These are phyloP conservation scores for Rhizopogon rudus DNA, from an alignment of 768 basidiomycete species.

Conservation along the genomic window DNA sequence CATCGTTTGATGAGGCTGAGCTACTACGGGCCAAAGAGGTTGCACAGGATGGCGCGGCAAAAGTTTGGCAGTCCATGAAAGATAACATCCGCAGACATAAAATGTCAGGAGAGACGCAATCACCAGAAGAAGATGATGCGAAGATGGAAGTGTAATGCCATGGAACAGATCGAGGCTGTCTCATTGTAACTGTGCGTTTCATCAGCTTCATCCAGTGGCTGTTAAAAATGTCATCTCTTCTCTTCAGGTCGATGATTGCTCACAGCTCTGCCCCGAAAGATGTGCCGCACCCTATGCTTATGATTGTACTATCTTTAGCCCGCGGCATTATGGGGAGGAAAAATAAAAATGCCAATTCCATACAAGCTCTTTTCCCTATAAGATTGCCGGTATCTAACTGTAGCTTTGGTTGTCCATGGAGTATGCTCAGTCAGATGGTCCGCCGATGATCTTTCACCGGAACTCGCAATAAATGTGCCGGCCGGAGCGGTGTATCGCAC, in stretches of 20 bases:
- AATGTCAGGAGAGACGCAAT: constrained; percentile 16
- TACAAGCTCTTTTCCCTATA: background rate
- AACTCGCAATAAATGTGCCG: background rate
- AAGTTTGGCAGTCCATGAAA: constrained; percentile 47
- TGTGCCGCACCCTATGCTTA: background rate
- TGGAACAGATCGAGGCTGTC: background rate
- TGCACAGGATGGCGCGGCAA: constrained; percentile 40
- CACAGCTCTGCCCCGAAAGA: too few relatives aligned
- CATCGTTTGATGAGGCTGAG: constrained; percentile 33
- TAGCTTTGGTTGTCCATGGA: background rate
- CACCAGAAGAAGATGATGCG: constrained; percentile 27
- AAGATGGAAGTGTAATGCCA: constrained; percentile 35
- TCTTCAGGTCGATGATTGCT: background rate
- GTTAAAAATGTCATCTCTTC: background rate
- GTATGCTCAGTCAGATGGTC: background rate
- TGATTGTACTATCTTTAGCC: background rate
- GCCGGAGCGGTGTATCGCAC: background rate
- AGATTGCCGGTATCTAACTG: background rate
- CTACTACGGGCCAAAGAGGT: constrained; percentile 43
- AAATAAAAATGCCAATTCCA: background rate
- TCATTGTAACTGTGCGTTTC: background rate
- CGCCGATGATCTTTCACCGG: background rate
- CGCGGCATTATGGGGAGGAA: background rate
- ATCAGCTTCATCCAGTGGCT: background rate
- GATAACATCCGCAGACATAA: constrained; percentile 16